phyloP scores from a whole-genome alignment of 805 yeast species.

The Wickerhamiella shivajii region DNA sequence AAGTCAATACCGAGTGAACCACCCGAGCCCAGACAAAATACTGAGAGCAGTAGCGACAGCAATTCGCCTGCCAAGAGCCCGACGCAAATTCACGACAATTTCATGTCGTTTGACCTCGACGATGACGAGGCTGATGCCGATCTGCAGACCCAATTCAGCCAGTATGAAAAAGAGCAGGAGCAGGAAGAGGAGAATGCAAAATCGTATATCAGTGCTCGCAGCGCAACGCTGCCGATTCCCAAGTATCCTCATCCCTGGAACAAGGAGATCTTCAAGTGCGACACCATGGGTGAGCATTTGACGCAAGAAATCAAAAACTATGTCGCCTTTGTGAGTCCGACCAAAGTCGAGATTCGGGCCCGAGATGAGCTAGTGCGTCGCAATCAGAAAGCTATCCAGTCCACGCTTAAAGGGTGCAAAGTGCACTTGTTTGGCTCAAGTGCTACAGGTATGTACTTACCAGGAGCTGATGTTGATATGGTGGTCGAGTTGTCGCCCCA shows the following conservation, averaged over 20 bases:
- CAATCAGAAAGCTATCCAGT: slow-evolving; percentile 37
- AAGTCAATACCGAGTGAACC: too few species aligned
- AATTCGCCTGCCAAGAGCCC: not conserved
- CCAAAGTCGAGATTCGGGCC: slow-evolving; percentile 49
- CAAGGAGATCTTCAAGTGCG: not conserved
- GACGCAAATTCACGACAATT: slow-evolving; percentile 6
- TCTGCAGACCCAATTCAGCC: slow-evolving; percentile 8
- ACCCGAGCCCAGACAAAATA: slow-evolving; percentile 6
- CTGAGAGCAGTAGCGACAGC: not conserved
- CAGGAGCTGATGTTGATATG: slow-evolving; percentile 93
- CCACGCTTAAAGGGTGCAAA: slow-evolving; percentile 65
- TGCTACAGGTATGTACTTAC: slow-evolving; percentile 84
- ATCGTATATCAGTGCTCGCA: not conserved
- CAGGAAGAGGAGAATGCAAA: slow-evolving; percentile 5
- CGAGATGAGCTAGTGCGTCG: slow-evolving; percentile 53
- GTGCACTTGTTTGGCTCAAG: slow-evolving; percentile 84
- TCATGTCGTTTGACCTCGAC: slow-evolving; percentile 10
- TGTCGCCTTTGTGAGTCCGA: slow-evolving; percentile 73
- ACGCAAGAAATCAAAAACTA: slow-evolving; percentile 81
- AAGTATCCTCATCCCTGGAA: slow-evolving; percentile 9
- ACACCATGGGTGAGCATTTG: slow-evolving; percentile 19
- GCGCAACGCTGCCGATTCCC: slow-evolving; percentile 9
- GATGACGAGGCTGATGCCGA: slow-evolving; percentile 2
- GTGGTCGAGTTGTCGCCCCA: slow-evolving; percentile 56
- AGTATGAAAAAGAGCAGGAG: slow-evolving; percentile 5